Evolutionary conservation across 176 grass and related monocot genomes (phyloP), one percentile per base, ranked within the genome.

Genomic region (Melocanna baccifera): DNA sequence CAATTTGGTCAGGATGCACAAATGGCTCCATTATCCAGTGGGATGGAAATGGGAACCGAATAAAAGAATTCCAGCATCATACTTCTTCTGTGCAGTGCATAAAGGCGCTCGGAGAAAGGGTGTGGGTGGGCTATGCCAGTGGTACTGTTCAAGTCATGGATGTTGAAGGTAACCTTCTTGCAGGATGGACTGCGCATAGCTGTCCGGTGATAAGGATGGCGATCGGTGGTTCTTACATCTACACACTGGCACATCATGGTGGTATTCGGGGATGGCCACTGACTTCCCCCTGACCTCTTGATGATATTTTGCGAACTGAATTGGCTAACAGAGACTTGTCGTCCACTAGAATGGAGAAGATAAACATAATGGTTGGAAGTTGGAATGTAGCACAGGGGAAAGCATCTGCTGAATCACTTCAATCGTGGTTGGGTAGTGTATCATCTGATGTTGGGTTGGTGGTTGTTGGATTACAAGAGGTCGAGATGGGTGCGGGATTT

Each of bases 361-460:
- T 99, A 89, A 96, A 92, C 71, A 96, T 99, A 83, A 86, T 99
- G 84, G 89, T 91, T 73, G 93, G 89, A 76, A 99, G 87, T 81
- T 99, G 96, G 96, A 99, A 99, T 84, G 91, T 99, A 73, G 96
- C 93, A 80, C 96, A 94, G 79, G 93, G 94, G 84, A 98, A 95
- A 75, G 96, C 91, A 67, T 79, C 86, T 77, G 83, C 80, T 57
- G 91, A 99, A 75, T 90, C 96, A 43, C 93, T 99, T 71, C 89
- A 83, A 77, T 75, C 86, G 61, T 99, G 96, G 96, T 57, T 99
- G 65, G 93, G 96, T 92, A 85, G 83, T 43, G 89, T 90, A 89
- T 72, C 90, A 87, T 92, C 86, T 73, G 93, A 95, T 86, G 96
- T 94, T 85, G 96, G 91, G 58, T 70, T 99, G 52, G 86, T 99